Conservation (phyloP, 2,329 filamentous ascomycete genomes). For the Penicillium sp. region DNA sequence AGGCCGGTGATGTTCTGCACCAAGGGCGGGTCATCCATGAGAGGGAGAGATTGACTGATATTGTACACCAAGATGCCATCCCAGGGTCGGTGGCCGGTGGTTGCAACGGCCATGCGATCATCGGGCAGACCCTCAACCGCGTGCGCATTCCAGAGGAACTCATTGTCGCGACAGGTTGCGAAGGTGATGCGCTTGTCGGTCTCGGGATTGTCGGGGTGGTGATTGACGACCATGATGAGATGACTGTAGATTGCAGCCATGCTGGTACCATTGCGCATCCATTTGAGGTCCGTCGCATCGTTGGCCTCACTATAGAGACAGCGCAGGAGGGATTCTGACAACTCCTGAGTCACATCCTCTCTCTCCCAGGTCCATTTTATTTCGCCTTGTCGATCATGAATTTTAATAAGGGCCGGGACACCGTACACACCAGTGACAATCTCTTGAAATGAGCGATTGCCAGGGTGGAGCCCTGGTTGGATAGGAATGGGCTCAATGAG, state of each 20-base stretch:
- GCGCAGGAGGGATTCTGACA: constrained; percentile 12
- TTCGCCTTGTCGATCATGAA: constrained; percentile 17
- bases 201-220: constrained; percentile 18
- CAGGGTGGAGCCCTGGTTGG: constrained; percentile 16
- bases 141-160: constrained; percentile 20
- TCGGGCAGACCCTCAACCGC: constrained; percentile 19
- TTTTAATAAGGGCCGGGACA: constrained; percentile 15
- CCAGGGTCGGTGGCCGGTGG: constrained; percentile 21
- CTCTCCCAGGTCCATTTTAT: constrained; percentile 19
- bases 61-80: constrained; percentile 25
- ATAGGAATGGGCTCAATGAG: constrained; percentile 17
- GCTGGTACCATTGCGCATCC: constrained; percentile 19
- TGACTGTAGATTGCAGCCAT: constrained; percentile 22
- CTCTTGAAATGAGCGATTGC: constrained; percentile 15
- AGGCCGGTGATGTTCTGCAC: constrained; percentile 23
- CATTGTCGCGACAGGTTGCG: constrained; percentile 19
- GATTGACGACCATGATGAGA: constrained; percentile 21
- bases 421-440: constrained; percentile 21
- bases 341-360: constrained; percentile 16
- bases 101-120: constrained; percentile 19
- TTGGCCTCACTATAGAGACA: constrained; percentile 19
- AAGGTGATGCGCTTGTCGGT: constrained; percentile 24
- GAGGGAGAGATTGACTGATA: constrained; percentile 13
- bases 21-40: constrained; percentile 18
- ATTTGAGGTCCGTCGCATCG: constrained; percentile 25